These are phyloP conservation scores for Phytophthora sansomeana DNA, from an alignment of 352 stramenopile species.

Conservation along the genomic window DNA sequence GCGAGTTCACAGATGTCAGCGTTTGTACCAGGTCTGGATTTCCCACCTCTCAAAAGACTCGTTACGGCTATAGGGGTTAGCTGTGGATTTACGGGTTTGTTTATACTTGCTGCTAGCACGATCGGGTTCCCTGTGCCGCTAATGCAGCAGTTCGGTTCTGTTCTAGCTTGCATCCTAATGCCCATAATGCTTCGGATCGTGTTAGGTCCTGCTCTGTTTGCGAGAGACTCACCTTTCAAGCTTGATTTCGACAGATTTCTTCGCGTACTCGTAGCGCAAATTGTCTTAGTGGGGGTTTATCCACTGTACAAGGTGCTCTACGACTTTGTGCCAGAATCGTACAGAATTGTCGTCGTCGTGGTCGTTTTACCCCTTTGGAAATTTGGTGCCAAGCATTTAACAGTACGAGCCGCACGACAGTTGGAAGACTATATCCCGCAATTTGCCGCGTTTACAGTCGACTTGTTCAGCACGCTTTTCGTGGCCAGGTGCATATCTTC, in stretches of 20 bases:
- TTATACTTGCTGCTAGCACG: too few relatives aligned
- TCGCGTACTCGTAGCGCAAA: slow-evolving; percentile 13
- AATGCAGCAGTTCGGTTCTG: slow-evolving; percentile 22
- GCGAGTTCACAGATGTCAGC: slow-evolving; percentile 21
- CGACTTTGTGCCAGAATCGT: slow-evolving; percentile 18
- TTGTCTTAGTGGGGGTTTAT: slow-evolving; percentile 20
- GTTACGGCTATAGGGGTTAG: too few relatives aligned
- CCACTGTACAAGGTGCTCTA: slow-evolving; percentile 34
- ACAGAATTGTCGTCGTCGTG: slow-evolving; percentile 8
- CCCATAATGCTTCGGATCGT: slow-evolving; percentile 8
- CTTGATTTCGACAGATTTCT: slow-evolving; percentile 16
- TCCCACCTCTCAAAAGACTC: too few relatives aligned
- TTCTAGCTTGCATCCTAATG: slow-evolving; percentile 16
- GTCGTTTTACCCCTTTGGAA: slow-evolving; percentile 27
- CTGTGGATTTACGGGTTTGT: too few relatives aligned
- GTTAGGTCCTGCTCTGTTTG: slow-evolving; percentile 18
- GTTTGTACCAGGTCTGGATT: too few relatives aligned
- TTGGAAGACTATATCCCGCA: slow-evolving; percentile 31
- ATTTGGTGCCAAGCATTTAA: slow-evolving; percentile 24
- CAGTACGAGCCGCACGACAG: too few relatives aligned
- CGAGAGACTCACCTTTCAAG: slow-evolving; percentile 20
- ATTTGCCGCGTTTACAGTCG: slow-evolving; percentile 22
- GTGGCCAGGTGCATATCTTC: too few relatives aligned
- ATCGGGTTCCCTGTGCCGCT: too few relatives aligned
- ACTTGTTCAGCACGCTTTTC: too few relatives aligned